Evolutionary conservation across 768 basidiomycete genomes (phyloP).

Genomic region (Tulasnella sp.): DNA sequence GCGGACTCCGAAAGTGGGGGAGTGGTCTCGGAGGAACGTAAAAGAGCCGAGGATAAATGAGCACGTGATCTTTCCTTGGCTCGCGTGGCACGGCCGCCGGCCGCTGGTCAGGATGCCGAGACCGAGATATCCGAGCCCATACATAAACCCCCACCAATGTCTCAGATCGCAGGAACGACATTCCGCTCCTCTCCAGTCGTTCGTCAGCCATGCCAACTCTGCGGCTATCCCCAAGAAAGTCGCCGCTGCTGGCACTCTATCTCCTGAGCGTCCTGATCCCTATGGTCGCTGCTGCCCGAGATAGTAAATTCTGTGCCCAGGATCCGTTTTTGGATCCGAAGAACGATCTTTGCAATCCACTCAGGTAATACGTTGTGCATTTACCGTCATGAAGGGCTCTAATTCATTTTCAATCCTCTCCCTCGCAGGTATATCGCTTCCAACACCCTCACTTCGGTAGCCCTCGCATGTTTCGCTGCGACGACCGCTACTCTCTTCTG

Average conservation of each 20-base stretch:
- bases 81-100: background rate
- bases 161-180: background rate
- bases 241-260: background rate
- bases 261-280: background rate
- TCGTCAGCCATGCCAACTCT: background rate
- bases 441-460: slow-evolving; percentile 44
- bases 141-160: background rate
- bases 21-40: background rate
- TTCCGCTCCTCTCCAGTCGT: background rate
- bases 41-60: background rate
- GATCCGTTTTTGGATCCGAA: slow-evolving; percentile 36
- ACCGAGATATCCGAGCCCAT: background rate
- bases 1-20: background rate
- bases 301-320: background rate
- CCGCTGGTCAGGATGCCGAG: background rate
- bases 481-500: slow-evolving; percentile 37
- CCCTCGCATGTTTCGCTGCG: slow-evolving; percentile 37
- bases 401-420: background rate
- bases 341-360: slow-evolving; percentile 46
- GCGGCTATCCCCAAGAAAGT: background rate
- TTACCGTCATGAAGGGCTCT: background rate
- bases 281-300: background rate
- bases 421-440: slow-evolving; percentile 36
- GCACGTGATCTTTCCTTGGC: background rate
- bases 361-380: slow-evolving; percentile 34